These are phyloP conservation scores for Fragilaria radians DNA, from an alignment of 108 stramenopile species.

Conservation along the genomic window DNA sequence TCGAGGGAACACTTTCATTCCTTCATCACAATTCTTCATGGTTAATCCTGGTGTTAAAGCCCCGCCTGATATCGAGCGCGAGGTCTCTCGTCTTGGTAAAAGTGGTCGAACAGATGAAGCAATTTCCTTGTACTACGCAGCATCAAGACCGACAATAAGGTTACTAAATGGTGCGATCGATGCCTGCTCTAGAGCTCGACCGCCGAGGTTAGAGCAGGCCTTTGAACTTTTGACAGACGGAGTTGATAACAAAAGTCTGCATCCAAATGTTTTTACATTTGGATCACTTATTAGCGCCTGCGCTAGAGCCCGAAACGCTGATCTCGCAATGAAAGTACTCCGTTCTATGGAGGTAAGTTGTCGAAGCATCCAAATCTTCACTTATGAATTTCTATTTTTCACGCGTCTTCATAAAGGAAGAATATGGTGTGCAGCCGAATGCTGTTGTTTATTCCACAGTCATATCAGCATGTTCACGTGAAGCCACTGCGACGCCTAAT, in stretches of 20 bases:
- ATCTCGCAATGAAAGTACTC: constrained; percentile 35
- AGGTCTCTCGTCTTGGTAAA: constrained; percentile 36
- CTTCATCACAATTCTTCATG: no score
- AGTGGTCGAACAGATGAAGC: constrained; percentile 53
- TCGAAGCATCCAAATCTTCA: not conserved
- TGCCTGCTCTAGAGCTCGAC: constrained; percentile 60
- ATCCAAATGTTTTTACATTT: constrained; percentile 76
- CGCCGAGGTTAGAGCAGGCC: constrained; percentile 36
- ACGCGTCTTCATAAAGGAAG: constrained; percentile 4
- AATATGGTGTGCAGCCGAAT: constrained; percentile 47
- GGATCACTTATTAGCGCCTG: constrained; percentile 60
- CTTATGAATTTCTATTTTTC: constrained; percentile 3
- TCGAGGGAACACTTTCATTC: no score
- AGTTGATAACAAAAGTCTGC: constrained; percentile 13
- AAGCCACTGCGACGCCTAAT: constrained; percentile 28
- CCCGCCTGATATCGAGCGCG: constrained; percentile 23
- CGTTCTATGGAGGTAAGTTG: constrained; percentile 26
- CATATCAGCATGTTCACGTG: constrained; percentile 64
- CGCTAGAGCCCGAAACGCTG: constrained; percentile 50
- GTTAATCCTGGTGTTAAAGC: not conserved
- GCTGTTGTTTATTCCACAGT: constrained; percentile 67
- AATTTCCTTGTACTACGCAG: constrained; percentile 28
- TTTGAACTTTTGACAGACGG: constrained; percentile 33
- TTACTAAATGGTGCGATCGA: constrained; percentile 72
- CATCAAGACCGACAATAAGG: constrained; percentile 41